Conservation (phyloP, 2,329 filamentous ascomycete species). For the Diaporthe sp. region DNA sequence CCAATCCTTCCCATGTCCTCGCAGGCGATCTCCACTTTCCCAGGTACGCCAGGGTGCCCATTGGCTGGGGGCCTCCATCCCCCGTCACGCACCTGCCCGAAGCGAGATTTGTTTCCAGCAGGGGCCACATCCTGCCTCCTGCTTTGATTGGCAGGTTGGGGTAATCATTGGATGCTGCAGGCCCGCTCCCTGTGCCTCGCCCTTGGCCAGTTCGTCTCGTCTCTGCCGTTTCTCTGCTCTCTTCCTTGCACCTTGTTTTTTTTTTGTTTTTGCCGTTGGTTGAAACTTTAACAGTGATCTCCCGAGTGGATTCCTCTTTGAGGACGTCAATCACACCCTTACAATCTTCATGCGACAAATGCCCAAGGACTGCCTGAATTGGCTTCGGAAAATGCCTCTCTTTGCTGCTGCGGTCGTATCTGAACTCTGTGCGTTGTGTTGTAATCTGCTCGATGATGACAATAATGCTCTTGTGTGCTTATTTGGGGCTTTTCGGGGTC, state of each 20-base stretch:
- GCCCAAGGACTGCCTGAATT: conserved; percentile 15
- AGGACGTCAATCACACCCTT: conserved; percentile 21
- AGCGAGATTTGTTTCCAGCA: conserved; percentile 34
- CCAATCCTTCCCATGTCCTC: conserved; percentile 6
- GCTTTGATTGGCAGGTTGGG: conserved; percentile 34
- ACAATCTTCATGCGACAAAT: conserved; percentile 23
- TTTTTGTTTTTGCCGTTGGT: conserved; percentile 6
- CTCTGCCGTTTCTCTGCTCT: conserved; percentile 15
- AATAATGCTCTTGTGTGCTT: background rate
- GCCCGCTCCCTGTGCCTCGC: conserved; percentile 18
- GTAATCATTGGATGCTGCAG: conserved; percentile 33
- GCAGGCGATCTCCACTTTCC: conserved; percentile 1
- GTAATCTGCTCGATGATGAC: background rate
- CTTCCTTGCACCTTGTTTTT: background rate
- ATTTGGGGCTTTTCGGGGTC: background rate
- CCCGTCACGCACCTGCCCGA: conserved; percentile 7
- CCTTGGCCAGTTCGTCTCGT: conserved; percentile 32
- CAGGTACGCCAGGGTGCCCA: background rate
- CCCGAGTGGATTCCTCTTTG: conserved; percentile 21
- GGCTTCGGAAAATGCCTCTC: conserved; percentile 23
- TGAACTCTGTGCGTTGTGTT: background rate
- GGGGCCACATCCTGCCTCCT: conserved; percentile 29
- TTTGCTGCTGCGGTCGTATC: background rate
- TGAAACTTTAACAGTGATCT: conserved; percentile 27
- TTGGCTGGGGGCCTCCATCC: background rate